Conservation (phyloP, 768 basidiomycete species). For the Leccinum ochraceum region DNA sequence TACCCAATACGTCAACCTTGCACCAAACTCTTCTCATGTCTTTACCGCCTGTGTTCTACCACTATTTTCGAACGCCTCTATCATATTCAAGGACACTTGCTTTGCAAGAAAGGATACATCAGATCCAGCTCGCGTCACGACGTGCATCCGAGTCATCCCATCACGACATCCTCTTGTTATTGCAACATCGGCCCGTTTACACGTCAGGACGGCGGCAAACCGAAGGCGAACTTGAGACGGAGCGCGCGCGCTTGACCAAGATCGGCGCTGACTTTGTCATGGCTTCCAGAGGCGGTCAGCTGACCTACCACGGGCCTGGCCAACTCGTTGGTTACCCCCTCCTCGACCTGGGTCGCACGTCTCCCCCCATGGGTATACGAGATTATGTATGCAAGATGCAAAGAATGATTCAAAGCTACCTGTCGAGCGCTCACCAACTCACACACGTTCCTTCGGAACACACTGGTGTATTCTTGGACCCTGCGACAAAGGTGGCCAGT, state of each 20-base stretch:
- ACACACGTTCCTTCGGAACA: conserved; percentile 63
- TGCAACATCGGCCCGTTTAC: conserved; percentile 93
- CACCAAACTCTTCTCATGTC: conserved; percentile 18
- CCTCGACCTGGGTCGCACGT: conserved; percentile 80
- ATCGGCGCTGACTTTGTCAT: conserved; percentile 88
- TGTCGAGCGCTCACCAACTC: conserved; percentile 62
- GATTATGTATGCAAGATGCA: conserved; percentile 89
- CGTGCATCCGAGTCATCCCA: conserved; percentile 42
- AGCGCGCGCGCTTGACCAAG: conserved; percentile 62
- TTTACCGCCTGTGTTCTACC: conserved; percentile 69
- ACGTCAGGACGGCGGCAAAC: conserved; percentile 91
- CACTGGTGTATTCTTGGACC: conserved; percentile 87
- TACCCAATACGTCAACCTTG: background rate
- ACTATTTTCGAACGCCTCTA: conserved; percentile 75
- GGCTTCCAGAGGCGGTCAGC: conserved; percentile 85
- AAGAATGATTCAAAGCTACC: conserved; percentile 62
- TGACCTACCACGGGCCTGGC: conserved; percentile 97
- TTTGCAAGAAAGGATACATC: conserved; percentile 72
- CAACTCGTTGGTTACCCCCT: conserved; percentile 96
- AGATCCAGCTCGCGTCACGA: conserved; percentile 57
- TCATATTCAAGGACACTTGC: conserved; percentile 70
- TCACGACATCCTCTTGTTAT: conserved; percentile 69
- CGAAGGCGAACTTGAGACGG: conserved; percentile 54
- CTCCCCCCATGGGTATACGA: conserved; percentile 69
- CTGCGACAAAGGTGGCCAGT: conserved; percentile 85